Percentiles rank a stretch among this genome's conserved stretches.
These are phyloP conservation scores for Trichoderma harzianum DNA, from an alignment of 2,329 filamentous ascomycete species.

Conservation along the genomic window DNA sequence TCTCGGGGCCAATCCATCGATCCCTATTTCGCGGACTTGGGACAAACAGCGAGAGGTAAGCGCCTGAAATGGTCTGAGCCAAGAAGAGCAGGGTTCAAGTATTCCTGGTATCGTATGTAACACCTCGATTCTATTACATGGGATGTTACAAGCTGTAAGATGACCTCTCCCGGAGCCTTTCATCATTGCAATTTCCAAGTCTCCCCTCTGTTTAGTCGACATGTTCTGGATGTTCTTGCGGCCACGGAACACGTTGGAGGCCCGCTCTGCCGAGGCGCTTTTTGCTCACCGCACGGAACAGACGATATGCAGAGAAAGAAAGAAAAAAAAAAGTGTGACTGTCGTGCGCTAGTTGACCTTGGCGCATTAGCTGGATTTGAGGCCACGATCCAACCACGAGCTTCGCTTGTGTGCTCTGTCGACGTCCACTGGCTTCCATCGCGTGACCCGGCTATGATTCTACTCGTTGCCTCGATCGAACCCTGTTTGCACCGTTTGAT, in stretches of 20 bases:
- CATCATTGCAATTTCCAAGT: neutral
- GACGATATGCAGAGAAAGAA: neutral
- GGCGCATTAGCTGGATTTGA: slow-evolving; percentile 16
- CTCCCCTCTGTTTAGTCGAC: neutral
- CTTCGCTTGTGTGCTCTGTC: neutral
- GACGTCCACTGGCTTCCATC: slow-evolving; percentile 1
- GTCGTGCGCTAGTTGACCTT: slow-evolving; percentile 11
- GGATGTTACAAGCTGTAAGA: neutral
- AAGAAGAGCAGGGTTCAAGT: neutral
- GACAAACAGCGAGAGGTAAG: neutral
- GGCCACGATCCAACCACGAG: neutral
- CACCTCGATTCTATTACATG: neutral
- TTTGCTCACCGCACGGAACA: slow-evolving; percentile 3
- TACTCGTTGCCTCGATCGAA: neutral
- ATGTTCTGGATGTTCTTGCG: neutral
- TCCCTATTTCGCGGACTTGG: slow-evolving; percentile 6
- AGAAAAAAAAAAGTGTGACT: neutral
- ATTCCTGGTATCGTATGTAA: neutral
- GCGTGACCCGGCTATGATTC: neutral
- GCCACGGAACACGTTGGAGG: neutral
- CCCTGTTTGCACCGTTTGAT: neutral
- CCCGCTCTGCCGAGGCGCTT: neutral
- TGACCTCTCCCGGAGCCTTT: neutral
- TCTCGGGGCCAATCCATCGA: neutral
- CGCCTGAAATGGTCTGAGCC: neutral